Percentiles rank a stretch among this genome's conserved stretches.
These are phyloP conservation scores for Penicillium sp. DNA, from an alignment of 2,329 filamentous ascomycete species.

Conservation along the genomic window DNA sequence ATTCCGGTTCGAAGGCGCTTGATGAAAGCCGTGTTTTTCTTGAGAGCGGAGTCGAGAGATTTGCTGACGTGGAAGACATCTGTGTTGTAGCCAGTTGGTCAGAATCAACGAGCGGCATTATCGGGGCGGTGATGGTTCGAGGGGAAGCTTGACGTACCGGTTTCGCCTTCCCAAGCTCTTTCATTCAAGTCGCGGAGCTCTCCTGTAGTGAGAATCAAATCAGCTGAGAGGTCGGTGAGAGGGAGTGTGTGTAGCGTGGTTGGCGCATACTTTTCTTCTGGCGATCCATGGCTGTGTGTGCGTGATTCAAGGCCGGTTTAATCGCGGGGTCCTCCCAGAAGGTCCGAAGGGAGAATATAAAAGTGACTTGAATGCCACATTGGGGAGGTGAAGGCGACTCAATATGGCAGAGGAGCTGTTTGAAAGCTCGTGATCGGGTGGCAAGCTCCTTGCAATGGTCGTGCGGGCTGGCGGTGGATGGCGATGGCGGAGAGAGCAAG, in stretches of 20 bases:
- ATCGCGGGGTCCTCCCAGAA: constrained; percentile 38
- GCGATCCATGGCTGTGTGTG: constrained; percentile 48
- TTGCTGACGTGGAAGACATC: constrained; percentile 76
- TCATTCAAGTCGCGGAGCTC: constrained; percentile 88
- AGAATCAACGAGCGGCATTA: constrained; percentile 5
- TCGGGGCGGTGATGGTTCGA: not conserved
- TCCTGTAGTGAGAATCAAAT: constrained; percentile 55
- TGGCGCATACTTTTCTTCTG: constrained; percentile 49
- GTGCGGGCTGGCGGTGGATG: not conserved
- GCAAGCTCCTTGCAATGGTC: not conserved
- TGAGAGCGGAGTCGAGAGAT: constrained; percentile 89
- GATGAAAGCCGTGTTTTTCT: constrained; percentile 98
- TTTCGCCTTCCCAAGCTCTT: constrained; percentile 84
- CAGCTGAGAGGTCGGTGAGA: constrained; percentile 1
- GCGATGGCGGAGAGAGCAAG: constrained; percentile 7
- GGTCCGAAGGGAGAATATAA: constrained; percentile 37
- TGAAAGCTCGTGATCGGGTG: constrained; percentile 4
- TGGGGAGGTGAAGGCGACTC: constrained; percentile 22
- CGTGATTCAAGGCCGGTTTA: constrained; percentile 23
- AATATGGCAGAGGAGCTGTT: not conserved
- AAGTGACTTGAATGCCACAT: constrained; percentile 43
- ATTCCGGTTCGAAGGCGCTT: constrained; percentile 92
- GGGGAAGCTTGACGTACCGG: constrained; percentile 58
- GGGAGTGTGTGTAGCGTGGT: not conserved
- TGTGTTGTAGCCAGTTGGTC: constrained; percentile 43